phyloP scores from a whole-genome alignment of 2,329 filamentous ascomycete species.

The Lachnellula willkommii region DNA sequence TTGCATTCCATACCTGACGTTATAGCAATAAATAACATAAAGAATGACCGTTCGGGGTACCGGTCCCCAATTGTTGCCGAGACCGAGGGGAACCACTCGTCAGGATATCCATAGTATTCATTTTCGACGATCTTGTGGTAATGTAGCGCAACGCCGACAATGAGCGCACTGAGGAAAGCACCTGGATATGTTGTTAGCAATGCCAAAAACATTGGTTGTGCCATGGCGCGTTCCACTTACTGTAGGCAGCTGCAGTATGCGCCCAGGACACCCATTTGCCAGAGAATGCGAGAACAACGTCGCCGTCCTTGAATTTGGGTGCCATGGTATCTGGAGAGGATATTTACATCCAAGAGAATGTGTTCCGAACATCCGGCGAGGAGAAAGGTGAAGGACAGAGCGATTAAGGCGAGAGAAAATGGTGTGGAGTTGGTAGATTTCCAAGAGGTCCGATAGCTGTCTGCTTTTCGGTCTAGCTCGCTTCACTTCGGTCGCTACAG shows the following conservation, averaged over 20 bases:
- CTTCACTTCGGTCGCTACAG: too few relatives aligned
- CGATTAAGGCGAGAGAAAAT: constrained; percentile 7
- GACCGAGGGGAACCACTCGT: constrained; percentile 96
- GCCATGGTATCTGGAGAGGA: constrained; percentile 34
- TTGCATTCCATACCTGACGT: constrained; percentile 63
- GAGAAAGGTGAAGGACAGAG: constrained; percentile 9
- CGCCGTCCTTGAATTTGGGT: constrained; percentile 56
- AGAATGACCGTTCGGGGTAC: constrained; percentile 93
- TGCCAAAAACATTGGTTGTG: background rate
- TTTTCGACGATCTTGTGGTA: constrained; percentile 98
- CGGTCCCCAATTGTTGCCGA: constrained; percentile 96
- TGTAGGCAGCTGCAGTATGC: constrained; percentile 79
- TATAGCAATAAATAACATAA: constrained; percentile 95
- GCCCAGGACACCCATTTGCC: constrained; percentile 87
- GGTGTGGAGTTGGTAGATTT: too few relatives aligned
- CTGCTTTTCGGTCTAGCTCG: too few relatives aligned
- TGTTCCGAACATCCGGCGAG: constrained; percentile 24
- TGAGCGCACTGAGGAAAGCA: constrained; percentile 80
- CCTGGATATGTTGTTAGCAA: constrained; percentile 40
- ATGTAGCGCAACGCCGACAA: constrained; percentile 76
- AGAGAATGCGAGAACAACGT: constrained; percentile 61
- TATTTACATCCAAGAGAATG: constrained; percentile 28
- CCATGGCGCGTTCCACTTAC: constrained; percentile 42
- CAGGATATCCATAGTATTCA: constrained; percentile 87
- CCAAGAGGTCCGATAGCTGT: too few relatives aligned